Evolutionary conservation across 2,329 filamentous ascomycete species (phyloP).

Genomic region (Botrytis cinerea): DNA sequence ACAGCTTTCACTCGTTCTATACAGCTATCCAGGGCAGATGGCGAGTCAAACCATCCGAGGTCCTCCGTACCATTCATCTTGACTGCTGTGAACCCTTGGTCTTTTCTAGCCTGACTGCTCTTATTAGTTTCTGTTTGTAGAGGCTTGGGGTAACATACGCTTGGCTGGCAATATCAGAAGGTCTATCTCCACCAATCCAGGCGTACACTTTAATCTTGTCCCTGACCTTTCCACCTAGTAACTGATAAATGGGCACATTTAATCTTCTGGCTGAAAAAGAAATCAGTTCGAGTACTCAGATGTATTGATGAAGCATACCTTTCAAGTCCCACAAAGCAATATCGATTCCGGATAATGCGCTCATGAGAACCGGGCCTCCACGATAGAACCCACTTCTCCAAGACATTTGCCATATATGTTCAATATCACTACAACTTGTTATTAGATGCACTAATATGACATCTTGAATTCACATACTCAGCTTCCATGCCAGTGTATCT

Average conservation of each 20-base stretch:
- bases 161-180: slow-evolving; percentile 63
- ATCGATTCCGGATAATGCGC: slow-evolving; percentile 73
- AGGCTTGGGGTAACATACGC: slow-evolving; percentile 49
- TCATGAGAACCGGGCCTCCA: slow-evolving; percentile 79
- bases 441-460: background rate
- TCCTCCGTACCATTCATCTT: slow-evolving; percentile 84
- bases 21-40: slow-evolving; percentile 60
- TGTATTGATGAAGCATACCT: slow-evolving; percentile 41
- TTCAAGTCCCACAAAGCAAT: slow-evolving; percentile 82
- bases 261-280: slow-evolving; percentile 51
- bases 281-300: background rate
- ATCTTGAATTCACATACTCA: slow-evolving; percentile 51
- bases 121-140: slow-evolving; percentile 22
- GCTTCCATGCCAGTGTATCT: slow-evolving; percentile 68
- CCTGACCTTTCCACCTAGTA: slow-evolving; percentile 74
- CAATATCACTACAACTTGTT: slow-evolving; percentile 61
- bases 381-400: slow-evolving; percentile 75
- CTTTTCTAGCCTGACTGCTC: slow-evolving; percentile 54
- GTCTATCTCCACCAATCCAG: slow-evolving; percentile 77
- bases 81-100: slow-evolving; percentile 65
- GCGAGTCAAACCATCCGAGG: slow-evolving; percentile 74
- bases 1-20: slow-evolving; percentile 70
- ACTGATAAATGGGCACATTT: slow-evolving; percentile 69
- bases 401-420: slow-evolving; percentile 76
- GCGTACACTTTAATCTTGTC: slow-evolving; percentile 71